Conservation (phyloP, 148 eudicot species). For the Rheum nobile region DNA sequence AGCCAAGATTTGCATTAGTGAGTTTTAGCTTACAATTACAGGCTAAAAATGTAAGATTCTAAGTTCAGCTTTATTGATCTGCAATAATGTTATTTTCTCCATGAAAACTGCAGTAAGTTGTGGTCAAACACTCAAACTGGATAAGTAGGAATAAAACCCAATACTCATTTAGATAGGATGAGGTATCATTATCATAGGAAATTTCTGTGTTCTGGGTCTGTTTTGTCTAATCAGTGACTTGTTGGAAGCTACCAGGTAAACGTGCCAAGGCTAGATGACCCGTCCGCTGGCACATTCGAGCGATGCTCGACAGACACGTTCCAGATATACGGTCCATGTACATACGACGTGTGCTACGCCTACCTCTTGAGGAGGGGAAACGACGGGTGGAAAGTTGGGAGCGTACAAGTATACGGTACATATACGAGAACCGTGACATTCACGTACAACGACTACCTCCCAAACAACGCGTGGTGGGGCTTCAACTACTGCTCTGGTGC, state of each 20-base stretch:
- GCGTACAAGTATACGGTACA: slow-evolving; percentile 29
- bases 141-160: neutral
- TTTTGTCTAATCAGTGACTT: neutral
- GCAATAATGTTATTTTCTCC: neutral
- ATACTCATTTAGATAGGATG: neutral
- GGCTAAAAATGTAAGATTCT: neutral
- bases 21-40: too few species aligned
- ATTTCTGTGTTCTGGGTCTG: neutral
- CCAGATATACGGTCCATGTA: slow-evolving; percentile 41
- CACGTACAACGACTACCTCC: slow-evolving; percentile 28
- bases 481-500: slow-evolving; percentile 38
- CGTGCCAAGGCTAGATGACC: slow-evolving; percentile 48
- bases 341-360: slow-evolving; percentile 41
- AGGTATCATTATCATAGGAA: neutral
- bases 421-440: slow-evolving; percentile 27
- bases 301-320: slow-evolving; percentile 49
- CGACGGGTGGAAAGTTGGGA: slow-evolving; percentile 41
- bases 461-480: slow-evolving; percentile 39
- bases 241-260: slow-evolving; percentile 23
- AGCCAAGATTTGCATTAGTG: neutral
- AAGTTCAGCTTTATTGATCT: neutral
- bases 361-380: slow-evolving; percentile 32
- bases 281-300: slow-evolving; percentile 34
- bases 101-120: neutral
- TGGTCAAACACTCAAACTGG: neutral